Evolutionary conservation across 176 grass and related monocot genomes (phyloP).

Genomic region (Poa pratensis): DNA sequence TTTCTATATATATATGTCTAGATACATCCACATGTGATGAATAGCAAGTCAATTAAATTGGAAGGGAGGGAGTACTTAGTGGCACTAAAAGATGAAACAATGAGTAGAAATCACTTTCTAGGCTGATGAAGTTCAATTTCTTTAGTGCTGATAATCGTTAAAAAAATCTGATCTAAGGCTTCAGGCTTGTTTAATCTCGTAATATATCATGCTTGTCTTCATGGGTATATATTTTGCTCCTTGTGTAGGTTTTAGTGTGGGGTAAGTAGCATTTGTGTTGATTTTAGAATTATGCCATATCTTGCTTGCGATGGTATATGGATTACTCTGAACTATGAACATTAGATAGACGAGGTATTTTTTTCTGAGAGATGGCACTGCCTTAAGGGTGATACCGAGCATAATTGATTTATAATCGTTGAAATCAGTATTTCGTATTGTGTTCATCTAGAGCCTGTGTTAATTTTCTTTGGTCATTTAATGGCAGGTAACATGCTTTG

Average conservation of each 20-base stretch:
- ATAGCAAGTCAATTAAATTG: too few species aligned
- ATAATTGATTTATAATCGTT: conserved; percentile 8
- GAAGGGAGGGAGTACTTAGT: too few species aligned
- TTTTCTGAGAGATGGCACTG: background rate
- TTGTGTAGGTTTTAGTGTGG: background rate
- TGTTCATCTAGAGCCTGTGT: background rate
- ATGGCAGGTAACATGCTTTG: conserved; percentile 90
- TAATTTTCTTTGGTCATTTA: background rate
- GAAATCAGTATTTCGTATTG: background rate
- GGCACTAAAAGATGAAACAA: background rate
- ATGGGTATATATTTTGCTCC: background rate
- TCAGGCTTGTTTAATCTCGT: background rate
- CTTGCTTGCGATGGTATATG: background rate
- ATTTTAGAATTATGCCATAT: background rate
- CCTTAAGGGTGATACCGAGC: background rate
- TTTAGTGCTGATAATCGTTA: background rate
- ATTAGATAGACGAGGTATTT: background rate
- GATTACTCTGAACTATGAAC: background rate
- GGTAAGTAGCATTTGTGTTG: conserved; percentile 15
- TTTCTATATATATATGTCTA: too few species aligned
- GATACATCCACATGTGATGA: too few species aligned
- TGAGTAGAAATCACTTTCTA: background rate
- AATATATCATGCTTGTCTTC: conserved; percentile 1
- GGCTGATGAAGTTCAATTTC: background rate
- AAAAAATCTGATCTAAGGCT: background rate